Conservation (phyloP, 2,329 filamentous ascomycete species). For the Colletotrichum agaves region DNA sequence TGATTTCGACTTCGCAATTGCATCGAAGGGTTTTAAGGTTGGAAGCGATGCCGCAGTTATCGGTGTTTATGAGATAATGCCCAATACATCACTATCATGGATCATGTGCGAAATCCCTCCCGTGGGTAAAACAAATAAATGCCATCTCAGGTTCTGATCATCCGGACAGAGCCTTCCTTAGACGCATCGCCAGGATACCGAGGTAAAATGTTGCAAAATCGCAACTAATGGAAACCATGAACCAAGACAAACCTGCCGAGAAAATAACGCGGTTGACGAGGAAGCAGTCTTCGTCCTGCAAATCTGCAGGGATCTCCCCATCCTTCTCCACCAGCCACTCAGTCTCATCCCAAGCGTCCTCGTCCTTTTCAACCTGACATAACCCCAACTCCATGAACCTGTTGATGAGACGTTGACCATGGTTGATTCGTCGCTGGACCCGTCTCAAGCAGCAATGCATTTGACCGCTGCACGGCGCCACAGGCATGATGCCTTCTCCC, state of each 20-base stretch:
- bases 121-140: not conserved
- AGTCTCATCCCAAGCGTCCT: conserved; percentile 8
- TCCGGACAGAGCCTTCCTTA: not conserved
- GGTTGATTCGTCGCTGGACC: conserved; percentile 24
- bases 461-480: not conserved
- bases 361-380: conserved; percentile 1
- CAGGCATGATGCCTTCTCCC: conserved; percentile 22
- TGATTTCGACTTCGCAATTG: conserved; percentile 38
- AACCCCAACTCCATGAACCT: conserved; percentile 27
- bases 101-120: not conserved
- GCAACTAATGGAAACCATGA: conserved; percentile 35
- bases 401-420: conserved; percentile 18
- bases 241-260: conserved; percentile 30
- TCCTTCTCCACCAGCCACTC: conserved; percentile 31
- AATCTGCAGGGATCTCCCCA: conserved; percentile 24
- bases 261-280: conserved; percentile 27
- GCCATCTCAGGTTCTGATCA: not conserved
- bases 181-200: not conserved
- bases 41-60: conserved; percentile 12
- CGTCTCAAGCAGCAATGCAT: conserved; percentile 7
- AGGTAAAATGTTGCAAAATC: conserved; percentile 37
- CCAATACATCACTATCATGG: conserved; percentile 17
- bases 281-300: conserved; percentile 5
- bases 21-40: conserved; percentile 17
- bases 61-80: conserved; percentile 24